A percentile compares a stretch with the other conserved stretches of the same genome.
Conservation (phyloP, 2,329 filamentous ascomycete genomes). For the Neonectria coccinea region DNA sequence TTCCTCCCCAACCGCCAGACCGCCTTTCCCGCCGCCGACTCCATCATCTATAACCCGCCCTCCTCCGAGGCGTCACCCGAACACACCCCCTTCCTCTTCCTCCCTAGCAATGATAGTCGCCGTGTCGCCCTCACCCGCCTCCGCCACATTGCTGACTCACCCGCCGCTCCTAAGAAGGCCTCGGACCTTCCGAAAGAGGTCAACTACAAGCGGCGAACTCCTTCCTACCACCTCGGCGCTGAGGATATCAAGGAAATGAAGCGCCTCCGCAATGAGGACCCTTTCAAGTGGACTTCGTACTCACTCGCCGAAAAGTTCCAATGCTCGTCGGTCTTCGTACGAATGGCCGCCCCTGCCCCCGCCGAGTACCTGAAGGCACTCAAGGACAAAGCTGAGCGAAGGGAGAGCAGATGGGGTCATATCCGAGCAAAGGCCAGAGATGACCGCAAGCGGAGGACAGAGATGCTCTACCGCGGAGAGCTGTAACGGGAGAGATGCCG, state of each 20-base stretch:
- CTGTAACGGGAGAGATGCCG: slow-evolving; percentile 51
- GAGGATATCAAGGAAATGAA: slow-evolving; percentile 72
- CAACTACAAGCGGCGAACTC: slow-evolving; percentile 51
- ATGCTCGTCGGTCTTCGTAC: slow-evolving; percentile 68
- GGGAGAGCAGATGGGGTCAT: slow-evolving; percentile 69
- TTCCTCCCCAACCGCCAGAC: slow-evolving; percentile 60
- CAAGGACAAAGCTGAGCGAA: slow-evolving; percentile 58
- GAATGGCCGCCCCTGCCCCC: slow-evolving; percentile 66
- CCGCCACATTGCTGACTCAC: slow-evolving; percentile 51
- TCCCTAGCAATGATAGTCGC: slow-evolving; percentile 68
- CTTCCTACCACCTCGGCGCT: slow-evolving; percentile 64
- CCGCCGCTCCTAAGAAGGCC: slow-evolving; percentile 32
- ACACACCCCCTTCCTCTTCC: slow-evolving; percentile 75
- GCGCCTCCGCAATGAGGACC: slow-evolving; percentile 64
- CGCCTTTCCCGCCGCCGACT: slow-evolving; percentile 48
- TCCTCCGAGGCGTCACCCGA: slow-evolving; percentile 66
- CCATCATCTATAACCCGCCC: slow-evolving; percentile 70
- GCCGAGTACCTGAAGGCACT: slow-evolving; percentile 61
- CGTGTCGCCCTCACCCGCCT: slow-evolving; percentile 61
- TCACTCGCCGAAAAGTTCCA: slow-evolving; percentile 66
- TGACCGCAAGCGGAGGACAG: slow-evolving; percentile 65
- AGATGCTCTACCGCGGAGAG: slow-evolving; percentile 64
- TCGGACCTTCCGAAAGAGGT: slow-evolving; percentile 52
- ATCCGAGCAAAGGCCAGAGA: slow-evolving; percentile 65
- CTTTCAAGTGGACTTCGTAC: slow-evolving; percentile 65